Conservation (phyloP, 2,329 filamentous ascomycete species). For the Podosphaera aphanis region DNA sequence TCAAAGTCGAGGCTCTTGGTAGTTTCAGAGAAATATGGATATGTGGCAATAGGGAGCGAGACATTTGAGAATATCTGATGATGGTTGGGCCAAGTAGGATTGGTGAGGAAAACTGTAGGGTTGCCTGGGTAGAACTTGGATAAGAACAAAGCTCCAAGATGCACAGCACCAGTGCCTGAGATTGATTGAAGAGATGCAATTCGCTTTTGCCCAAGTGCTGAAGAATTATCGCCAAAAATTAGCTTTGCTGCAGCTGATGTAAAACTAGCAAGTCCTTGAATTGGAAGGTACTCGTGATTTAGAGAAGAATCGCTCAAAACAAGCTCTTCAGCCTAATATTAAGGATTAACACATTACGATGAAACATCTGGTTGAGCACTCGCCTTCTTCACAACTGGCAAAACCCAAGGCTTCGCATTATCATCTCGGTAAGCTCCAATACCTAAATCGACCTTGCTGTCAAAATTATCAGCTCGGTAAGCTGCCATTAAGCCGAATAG, state of each 20-base stretch:
- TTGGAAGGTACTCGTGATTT: conserved; percentile 97
- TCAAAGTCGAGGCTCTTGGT: conserved; percentile 83
- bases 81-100: conserved; percentile 96
- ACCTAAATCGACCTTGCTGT: conserved; percentile 73
- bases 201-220: conserved; percentile 66
- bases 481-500: conserved; percentile 83
- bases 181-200: conserved; percentile 73
- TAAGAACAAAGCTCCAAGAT: conserved; percentile 83
- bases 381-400: conserved; percentile 93
- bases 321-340: conserved; percentile 63
- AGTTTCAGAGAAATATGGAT: conserved; percentile 80
- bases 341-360: conserved; percentile 3
- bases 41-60: conserved; percentile 49
- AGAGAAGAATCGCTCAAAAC: conserved; percentile 70
- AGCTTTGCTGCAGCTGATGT: conserved; percentile 79
- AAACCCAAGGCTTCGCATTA: conserved; percentile 88
- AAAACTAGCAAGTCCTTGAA: conserved; percentile 68
- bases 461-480: conserved; percentile 53
- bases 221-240: conserved; percentile 56
- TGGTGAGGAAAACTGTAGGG: conserved; percentile 69
- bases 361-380: conserved; percentile 8
- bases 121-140: conserved; percentile 64
- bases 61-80: conserved; percentile 96
- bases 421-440: conserved; percentile 90
- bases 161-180: conserved; percentile 86